Percentiles rank a stretch among this genome's conserved stretches.
phyloP scores from a whole-genome alignment of 257 asterid genomes.

The Leonotis leonurus region DNA sequence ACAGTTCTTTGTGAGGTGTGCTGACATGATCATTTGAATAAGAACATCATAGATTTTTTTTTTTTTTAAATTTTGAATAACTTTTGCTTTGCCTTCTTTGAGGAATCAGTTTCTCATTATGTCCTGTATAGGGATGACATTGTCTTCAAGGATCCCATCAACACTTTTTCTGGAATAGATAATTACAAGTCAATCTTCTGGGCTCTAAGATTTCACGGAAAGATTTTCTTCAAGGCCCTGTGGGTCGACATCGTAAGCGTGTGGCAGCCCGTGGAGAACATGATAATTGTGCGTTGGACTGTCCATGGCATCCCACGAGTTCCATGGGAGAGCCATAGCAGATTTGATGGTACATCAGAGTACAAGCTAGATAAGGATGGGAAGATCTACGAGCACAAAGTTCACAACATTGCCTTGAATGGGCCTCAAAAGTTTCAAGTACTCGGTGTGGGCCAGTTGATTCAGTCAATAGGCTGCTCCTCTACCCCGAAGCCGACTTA shows the following conservation, averaged over 20 bases:
- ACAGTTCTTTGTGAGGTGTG: neutral
- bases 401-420: slow-evolving; percentile 80
- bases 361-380: slow-evolving; percentile 93
- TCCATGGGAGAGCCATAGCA: slow-evolving; percentile 90
- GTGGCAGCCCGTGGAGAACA: slow-evolving; percentile 90
- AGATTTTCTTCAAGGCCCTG: slow-evolving; percentile 63
- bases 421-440: slow-evolving; percentile 73
- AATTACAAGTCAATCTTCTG: slow-evolving; percentile 81
- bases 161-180: slow-evolving; percentile 71
- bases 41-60: neutral
- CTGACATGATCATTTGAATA: neutral
- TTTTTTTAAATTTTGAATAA: neutral
- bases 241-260: slow-evolving; percentile 90
- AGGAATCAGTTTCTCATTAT: neutral
- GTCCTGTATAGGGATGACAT: slow-evolving; percentile 65
- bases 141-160: slow-evolving; percentile 76
- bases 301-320: slow-evolving; percentile 83
- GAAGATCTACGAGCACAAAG: slow-evolving; percentile 88
- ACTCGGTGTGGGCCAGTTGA: slow-evolving; percentile 55
- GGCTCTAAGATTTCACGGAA: slow-evolving; percentile 80
- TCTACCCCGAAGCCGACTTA: slow-evolving; percentile 92
- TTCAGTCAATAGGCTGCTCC: slow-evolving; percentile 58
- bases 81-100: neutral
- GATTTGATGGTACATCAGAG: slow-evolving; percentile 97
- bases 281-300: slow-evolving; percentile 92